A percentile compares a stretch with the other conserved stretches of the same genome.
Conservation (phyloP, 805 yeast genomes). For the Saccharomycopsis lassenensis region DNA sequence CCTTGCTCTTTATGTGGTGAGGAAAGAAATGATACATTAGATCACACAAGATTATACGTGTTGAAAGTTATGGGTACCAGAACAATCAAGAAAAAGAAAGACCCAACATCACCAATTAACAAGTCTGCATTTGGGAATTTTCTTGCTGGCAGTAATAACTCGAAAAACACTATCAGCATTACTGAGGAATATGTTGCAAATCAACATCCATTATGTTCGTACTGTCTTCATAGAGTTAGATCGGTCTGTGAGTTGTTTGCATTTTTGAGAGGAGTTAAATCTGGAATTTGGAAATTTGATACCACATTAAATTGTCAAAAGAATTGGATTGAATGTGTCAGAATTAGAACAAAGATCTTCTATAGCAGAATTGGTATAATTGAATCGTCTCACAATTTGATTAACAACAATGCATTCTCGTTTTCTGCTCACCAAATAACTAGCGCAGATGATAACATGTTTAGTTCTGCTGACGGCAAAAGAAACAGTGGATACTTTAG, state of each 20-base stretch:
- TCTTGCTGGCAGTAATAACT: constrained; percentile 4
- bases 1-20: constrained; percentile 87
- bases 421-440: constrained; percentile 8
- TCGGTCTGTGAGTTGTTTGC: constrained; percentile 77
- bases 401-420: constrained; percentile 12
- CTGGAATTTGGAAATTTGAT: constrained; percentile 49
- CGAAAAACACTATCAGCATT: constrained; percentile 6
- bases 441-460: constrained; percentile 2
- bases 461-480: background rate
- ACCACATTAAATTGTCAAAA: constrained; percentile 31
- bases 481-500: constrained; percentile 23
- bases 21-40: constrained; percentile 51
- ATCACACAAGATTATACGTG: constrained; percentile 67
- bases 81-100: constrained; percentile 22
- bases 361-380: constrained; percentile 70
- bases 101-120: constrained; percentile 8
- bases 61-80: constrained; percentile 37
- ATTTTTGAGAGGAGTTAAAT: constrained; percentile 52
- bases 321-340: constrained; percentile 57
- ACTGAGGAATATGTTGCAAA: constrained; percentile 25
- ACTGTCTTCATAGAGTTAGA: constrained; percentile 70
- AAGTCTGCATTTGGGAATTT: constrained; percentile 10
- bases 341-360: constrained; percentile 61
- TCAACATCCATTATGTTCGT: constrained; percentile 65
- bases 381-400: constrained; percentile 12